Evolutionary conservation across 2,329 filamentous ascomycete species (phyloP).

Genomic region (Cladosporium cucumerinum): DNA sequence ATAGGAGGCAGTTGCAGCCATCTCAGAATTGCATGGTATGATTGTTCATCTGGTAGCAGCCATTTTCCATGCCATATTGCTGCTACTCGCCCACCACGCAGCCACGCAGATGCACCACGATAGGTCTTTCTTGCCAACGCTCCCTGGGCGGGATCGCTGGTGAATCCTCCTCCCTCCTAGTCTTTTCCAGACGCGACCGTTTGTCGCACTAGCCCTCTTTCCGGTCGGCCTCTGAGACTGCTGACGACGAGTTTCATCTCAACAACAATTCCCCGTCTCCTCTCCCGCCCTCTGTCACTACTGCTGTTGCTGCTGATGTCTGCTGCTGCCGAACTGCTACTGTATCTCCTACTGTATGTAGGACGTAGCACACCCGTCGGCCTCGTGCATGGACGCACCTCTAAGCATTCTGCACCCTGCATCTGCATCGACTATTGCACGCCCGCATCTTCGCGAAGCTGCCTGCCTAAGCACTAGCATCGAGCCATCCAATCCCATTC

Average conservation of each 20-base stretch:
- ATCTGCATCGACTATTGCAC: constrained; percentile 5
- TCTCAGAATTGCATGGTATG: neutral
- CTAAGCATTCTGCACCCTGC: constrained; percentile 5
- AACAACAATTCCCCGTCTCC: neutral
- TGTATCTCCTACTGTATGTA: too few relatives aligned
- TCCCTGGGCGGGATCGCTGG: neutral
- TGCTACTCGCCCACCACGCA: neutral
- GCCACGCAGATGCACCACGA: neutral
- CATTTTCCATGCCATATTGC: neutral
- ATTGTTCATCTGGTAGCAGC: neutral
- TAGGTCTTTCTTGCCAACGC: neutral
- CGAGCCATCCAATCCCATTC: neutral
- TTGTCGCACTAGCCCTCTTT: neutral
- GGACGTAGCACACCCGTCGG: neutral
- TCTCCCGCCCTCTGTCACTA: neutral
- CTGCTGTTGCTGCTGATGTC: neutral
- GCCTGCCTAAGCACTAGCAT: neutral
- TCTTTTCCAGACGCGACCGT: neutral
- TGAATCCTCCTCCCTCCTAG: neutral
- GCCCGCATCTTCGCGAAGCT: neutral
- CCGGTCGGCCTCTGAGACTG: neutral
- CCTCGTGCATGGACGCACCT: constrained; percentile 1
- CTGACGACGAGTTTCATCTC: constrained; percentile 13
- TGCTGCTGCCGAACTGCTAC: too few relatives aligned
- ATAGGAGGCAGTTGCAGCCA: too few relatives aligned